Evolutionary conservation across 2,329 filamentous ascomycete genomes (phyloP), one percentile per base, ranked within the genome.

Genomic region (Calonectria henricotiae): DNA sequence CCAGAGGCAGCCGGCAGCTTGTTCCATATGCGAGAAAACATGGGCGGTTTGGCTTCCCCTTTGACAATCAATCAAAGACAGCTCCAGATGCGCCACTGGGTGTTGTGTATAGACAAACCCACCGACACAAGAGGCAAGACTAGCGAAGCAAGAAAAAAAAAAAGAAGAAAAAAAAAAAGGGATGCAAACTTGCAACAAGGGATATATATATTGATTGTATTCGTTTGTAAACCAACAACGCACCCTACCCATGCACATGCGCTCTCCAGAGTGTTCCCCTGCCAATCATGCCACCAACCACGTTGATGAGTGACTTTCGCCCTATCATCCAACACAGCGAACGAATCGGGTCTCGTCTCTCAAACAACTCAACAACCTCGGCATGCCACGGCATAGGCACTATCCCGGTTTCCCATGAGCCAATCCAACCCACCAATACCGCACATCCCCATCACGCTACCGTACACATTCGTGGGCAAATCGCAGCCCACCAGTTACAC

Each of bases 401-500:
- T 20, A n/a, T 25, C 5, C 30, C 37, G 6, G n/a, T 35, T 55
- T 43, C 15, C 43, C 12, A 37, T n/a, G 12, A 17, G 27, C 30
- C 30, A 44, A 8, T n/a, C 17, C 60, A 46, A 27, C 25, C 25
- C 17, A n/a, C 25, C 12, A 13, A 44, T 9, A 20, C 12, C 4
- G 17, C 37, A 32, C 20, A 20, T 20, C 30, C 13, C 7, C 8
- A 37, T 5, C 44, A 43, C 17, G 17, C 30, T 20, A 32, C 49
- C 15, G 15, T 17, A 7, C 41, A 44, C 6, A 7, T 15, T 9
- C 17, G 20, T 20, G 41, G 17, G 4, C 17, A 7, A 44, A 44
- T 44, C n/a, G n/a, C 41, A 9, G 41, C 17, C 5, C 37, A 47
- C 62, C 62, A 27, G 32, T 39, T 65, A 15, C 65, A 65, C 27